Evolutionary conservation across 169 alveolate genomes (phyloP).

Genomic region (Sarcocystis neurona): DNA sequence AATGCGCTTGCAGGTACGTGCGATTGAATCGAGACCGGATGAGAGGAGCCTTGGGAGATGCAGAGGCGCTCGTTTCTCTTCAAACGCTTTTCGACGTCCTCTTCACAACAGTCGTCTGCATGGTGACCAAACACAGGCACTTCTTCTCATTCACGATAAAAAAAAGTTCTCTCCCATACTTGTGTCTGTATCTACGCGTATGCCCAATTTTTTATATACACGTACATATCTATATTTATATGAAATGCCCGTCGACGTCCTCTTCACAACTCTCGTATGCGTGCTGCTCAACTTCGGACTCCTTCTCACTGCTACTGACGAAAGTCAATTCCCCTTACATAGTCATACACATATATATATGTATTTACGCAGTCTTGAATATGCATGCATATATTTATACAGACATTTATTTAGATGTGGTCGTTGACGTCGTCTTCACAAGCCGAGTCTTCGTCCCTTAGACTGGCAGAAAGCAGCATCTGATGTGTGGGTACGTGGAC

Average conservation of each 20-base stretch:
- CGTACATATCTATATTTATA: background rate
- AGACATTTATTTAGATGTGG: no score
- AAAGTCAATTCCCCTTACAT: background rate
- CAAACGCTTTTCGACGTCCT: constrained; percentile 40
- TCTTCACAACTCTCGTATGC: no score
- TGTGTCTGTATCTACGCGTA: background rate
- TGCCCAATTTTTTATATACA: no score
- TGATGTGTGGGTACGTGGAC: no score
- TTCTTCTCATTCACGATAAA: background rate
- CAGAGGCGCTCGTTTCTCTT: constrained; percentile 26
- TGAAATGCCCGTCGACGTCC: no score
- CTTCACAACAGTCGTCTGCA: constrained; percentile 32
- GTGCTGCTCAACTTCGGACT: no score
- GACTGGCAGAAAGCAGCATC: background rate
- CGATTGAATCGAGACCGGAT: constrained; percentile 96
- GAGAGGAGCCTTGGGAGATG: constrained; percentile 92
- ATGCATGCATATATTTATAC: constrained; percentile 44
- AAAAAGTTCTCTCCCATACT: background rate
- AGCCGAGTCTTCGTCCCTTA: background rate
- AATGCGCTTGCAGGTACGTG: constrained; percentile 75
- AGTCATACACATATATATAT: background rate
- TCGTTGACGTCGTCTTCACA: no score
- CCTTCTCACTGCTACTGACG: no score
- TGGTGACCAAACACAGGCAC: background rate
- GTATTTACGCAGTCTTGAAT: background rate